Evolutionary conservation across 148 eudicot genomes (phyloP), one percentile per base, ranked within the genome.

Genomic region (Rhododendron vialii): DNA sequence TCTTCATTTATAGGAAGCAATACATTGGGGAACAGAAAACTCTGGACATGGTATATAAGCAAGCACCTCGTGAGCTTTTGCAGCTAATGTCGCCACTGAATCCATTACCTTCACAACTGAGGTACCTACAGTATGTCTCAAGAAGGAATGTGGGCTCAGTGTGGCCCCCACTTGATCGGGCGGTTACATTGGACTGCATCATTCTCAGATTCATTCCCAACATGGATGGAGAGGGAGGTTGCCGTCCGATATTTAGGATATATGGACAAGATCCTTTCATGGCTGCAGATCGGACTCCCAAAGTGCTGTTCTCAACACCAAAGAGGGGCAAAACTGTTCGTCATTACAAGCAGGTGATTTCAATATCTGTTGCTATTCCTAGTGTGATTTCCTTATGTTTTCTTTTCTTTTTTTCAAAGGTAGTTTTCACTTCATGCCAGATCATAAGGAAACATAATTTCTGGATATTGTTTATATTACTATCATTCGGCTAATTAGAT

Each of bases 101-200:
- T 89, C 98, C 98, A 61, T 69, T 93, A 43, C 96, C 98, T 87
- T 94, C 98, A 77, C 98, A 96, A 85, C 73, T 95, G 92, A 90
- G 98, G 87, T 96, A 96, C 86, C 91, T 94, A 69, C 96, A 94
- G n/a, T 96, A 96, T 91, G 91, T 96, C 59, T 93, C 96, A 14
- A 91, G 95, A 82, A 93, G 96, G 90, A 94, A 95, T 73, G 84
- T 92, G 84, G 92, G 87, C n/a, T 85, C 93, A 20, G 92, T 87
- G 78, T 96, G 98, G 98, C 98, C 96, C 50, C 98, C 98, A 28
- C 77, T 89, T 28, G 95, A 93, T 82, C 90, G 94, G 79, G 90
- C 92, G 3, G 87, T 96, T 86, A 91, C 90, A 24, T 71, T 96
- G 88, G 98, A 96, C 86, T 96, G 93, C 86, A 87, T 96, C 65